Base-by-base conservation (phyloP, 1,284 basidiomycete species). In the Moesziomyces sp. region DNA sequence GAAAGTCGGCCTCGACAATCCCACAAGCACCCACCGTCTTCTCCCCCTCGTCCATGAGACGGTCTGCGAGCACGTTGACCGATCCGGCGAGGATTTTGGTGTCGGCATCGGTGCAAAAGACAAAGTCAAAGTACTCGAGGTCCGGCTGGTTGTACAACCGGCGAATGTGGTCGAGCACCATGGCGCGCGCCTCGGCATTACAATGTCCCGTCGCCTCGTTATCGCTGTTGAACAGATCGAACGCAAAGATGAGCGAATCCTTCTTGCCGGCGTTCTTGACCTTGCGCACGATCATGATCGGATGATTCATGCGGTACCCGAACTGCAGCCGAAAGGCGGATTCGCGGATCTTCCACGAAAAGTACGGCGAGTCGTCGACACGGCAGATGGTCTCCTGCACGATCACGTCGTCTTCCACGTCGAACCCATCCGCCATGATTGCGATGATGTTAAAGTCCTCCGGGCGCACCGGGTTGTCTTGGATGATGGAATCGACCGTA, bases 191-290 rank as follows among this genome's bases (percentile, higher is more conserved):
- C 30, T 62, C 59, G 2, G 51, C 35, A 23, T 68, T 68, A 56
- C 54, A 58, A 23, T 68, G 55, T 0, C 59, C 59, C 2, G 59
- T 68, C 1, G 58, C 59, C 35, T 62, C 65, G 45, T 68, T 62
- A 13, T 62, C 55, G 53, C 53, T 60, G 65, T 68, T 68, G 47
- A 68, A 68, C 18, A 68, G 54, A 44, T 68, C 65, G 16, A 68
- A 68, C 3, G 65, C 58, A 28, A 68, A 68, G 44, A 62, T 68
- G 58, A 68, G 59, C 46, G 65, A 68, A 24, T 68, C 65, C 48
- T 68, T 68, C 55, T 68, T 68, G 24, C 59, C 65, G 9, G 65
- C 65, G 24, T 68, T 68, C 48, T 62, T 62, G 47, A 58, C 55
- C 19, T 68, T 68, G 26, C 58, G 58, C 6, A 68, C 58, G 28